Evolutionary conservation across 2,329 filamentous ascomycete genomes (phyloP).

Genomic region (Echinosphaeria canescens): DNA sequence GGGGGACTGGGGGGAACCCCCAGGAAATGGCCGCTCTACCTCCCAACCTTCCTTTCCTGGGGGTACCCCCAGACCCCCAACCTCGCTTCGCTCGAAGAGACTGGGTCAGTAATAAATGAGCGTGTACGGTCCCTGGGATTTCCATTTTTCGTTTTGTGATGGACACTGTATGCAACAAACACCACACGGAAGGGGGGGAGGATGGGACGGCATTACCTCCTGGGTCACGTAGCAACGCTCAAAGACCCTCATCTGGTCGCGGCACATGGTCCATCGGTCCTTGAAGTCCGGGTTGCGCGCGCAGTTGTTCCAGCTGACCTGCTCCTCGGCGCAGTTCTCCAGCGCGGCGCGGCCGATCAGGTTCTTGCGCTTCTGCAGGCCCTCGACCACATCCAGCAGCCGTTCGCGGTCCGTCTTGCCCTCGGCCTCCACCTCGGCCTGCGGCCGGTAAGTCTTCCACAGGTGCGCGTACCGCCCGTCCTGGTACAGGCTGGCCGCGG

Average conservation of each 20-base stretch:
- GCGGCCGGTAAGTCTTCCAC: slow-evolving; percentile 78
- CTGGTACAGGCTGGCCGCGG: slow-evolving; percentile 27
- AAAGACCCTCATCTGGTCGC: slow-evolving; percentile 53
- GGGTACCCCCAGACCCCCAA: too few species aligned
- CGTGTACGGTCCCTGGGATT: too few species aligned
- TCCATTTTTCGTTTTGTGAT: too few species aligned
- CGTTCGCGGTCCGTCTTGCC: slow-evolving; percentile 60
- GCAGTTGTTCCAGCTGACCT: slow-evolving; percentile 65
- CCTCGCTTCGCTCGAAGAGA: too few species aligned
- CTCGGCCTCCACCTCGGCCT: slow-evolving; percentile 43
- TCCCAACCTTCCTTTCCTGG: too few species aligned
- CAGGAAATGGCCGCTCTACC: too few species aligned
- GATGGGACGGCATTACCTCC: slow-evolving; percentile 28
- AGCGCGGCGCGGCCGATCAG: slow-evolving; percentile 62
- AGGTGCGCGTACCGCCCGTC: slow-evolving; percentile 58
- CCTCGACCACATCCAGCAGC: slow-evolving; percentile 58
- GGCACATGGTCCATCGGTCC: slow-evolving; percentile 61
- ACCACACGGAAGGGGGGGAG: too few species aligned
- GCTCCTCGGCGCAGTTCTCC: slow-evolving; percentile 84
- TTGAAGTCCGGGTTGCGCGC: slow-evolving; percentile 49
- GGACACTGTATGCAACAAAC: too few species aligned
- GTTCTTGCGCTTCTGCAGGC: slow-evolving; percentile 63
- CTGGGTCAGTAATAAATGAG: too few species aligned
- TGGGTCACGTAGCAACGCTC: slow-evolving; percentile 83
- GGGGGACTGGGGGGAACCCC: too few species aligned